These are phyloP conservation scores for Suillus subaureus DNA, from an alignment of 768 basidiomycete species.

Conservation along the genomic window DNA sequence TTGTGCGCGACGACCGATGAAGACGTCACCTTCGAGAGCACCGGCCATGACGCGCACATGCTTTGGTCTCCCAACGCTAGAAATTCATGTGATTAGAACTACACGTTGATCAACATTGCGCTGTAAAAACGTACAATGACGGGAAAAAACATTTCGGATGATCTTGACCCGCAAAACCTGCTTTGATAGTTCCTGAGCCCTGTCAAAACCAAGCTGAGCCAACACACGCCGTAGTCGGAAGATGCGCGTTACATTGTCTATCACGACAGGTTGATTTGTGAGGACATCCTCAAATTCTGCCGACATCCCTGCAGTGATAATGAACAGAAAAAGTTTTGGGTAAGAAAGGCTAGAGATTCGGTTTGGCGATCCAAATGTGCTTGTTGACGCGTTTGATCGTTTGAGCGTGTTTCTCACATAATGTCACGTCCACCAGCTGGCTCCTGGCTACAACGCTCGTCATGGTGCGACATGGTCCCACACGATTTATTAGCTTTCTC, in stretches of 20 bases:
- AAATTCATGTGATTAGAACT: conserved; percentile 22
- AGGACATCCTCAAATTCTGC: conserved; percentile 91
- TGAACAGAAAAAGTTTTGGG: conserved; percentile 8
- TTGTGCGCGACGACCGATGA: conserved; percentile 94
- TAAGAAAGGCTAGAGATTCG: not conserved
- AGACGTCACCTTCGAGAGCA: conserved; percentile 93
- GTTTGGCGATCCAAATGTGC: conserved; percentile 4
- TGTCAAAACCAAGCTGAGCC: conserved; percentile 40
- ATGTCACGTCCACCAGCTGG: not conserved
- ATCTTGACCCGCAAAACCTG: conserved; percentile 98
- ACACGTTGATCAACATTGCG: conserved; percentile 35
- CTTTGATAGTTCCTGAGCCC: conserved; percentile 99
- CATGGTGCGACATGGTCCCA: not conserved
- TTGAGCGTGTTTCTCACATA: conserved; percentile 10
- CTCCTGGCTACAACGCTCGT: not conserved
- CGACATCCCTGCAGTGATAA: conserved; percentile 52
- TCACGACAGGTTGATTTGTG: conserved; percentile 98
- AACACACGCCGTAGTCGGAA: conserved; percentile 21
- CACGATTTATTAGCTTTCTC: conserved; percentile 18
- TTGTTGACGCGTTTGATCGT: conserved; percentile 4
- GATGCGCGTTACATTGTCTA: conserved; percentile 81
- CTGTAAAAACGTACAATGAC: conserved; percentile 77
- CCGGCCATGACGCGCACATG: conserved; percentile 98
- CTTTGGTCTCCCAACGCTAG: conserved; percentile 93
- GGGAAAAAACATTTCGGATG: conserved; percentile 99